Evolutionary conservation across 1,284 basidiomycete genomes (phyloP).

Genomic region (Tilletia caries): DNA sequence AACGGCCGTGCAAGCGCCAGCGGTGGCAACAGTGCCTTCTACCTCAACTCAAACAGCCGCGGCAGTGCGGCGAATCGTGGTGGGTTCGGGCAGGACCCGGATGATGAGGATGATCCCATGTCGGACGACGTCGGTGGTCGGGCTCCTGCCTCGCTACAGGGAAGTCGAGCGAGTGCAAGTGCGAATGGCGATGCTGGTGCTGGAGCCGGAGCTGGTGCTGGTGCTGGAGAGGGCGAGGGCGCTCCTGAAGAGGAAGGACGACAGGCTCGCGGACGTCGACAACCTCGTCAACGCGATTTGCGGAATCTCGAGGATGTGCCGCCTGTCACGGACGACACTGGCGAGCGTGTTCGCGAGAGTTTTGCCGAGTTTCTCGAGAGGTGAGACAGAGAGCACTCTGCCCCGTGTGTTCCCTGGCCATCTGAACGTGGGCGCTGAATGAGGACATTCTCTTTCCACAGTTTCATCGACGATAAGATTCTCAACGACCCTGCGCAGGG

Average conservation of each 20-base stretch:
- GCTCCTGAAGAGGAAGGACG: background rate
- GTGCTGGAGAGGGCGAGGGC: background rate
- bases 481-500: slow-evolving; percentile 57
- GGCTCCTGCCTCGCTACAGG: background rate
- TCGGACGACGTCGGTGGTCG: background rate
- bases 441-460: background rate
- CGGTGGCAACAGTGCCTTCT: slow-evolving; percentile 13
- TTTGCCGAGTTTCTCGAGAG: slow-evolving; percentile 86
- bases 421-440: background rate
- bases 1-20: background rate
- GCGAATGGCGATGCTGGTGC: background rate
- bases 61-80: background rate
- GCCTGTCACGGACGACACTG: slow-evolving; percentile 82
- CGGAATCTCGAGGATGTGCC: slow-evolving; percentile 62
- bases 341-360: slow-evolving; percentile 83
- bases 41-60: slow-evolving; percentile 1
- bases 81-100: background rate
- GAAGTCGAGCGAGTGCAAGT: background rate
- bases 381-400: too few species aligned
- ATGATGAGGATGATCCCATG: background rate
- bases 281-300: slow-evolving; percentile 30
- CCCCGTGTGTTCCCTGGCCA: too few species aligned
- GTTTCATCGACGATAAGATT: slow-evolving; percentile 72
- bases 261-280: slow-evolving; percentile 11
- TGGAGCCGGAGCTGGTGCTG: background rate